These are phyloP conservation scores for Trichoderma brevicompactum DNA, from an alignment of 2,329 filamentous ascomycete genomes.

Conservation along the genomic window DNA sequence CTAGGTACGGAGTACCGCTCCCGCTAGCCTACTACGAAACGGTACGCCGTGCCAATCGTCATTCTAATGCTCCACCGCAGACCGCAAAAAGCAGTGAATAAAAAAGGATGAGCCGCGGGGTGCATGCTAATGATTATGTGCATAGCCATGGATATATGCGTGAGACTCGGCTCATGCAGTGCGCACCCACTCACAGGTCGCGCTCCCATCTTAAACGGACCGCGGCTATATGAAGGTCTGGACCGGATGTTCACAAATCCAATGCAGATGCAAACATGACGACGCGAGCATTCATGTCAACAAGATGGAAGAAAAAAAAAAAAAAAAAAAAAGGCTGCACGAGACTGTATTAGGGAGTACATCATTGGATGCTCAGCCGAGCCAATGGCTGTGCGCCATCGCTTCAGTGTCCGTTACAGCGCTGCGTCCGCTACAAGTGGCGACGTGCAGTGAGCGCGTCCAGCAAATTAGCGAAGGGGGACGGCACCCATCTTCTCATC, in stretches of 20 bases:
- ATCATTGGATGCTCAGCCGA: too few species aligned
- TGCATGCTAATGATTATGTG: slow-evolving; percentile 21
- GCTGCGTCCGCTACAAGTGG: slow-evolving; percentile 4
- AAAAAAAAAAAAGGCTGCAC: too few species aligned
- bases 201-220: not conserved
- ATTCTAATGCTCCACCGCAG: not conserved
- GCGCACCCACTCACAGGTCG: not conserved
- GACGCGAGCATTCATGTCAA: too few species aligned
- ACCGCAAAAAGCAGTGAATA: not conserved
- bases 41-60: too few species aligned
- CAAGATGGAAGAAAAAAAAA: too few species aligned
- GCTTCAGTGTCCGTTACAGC: not conserved
- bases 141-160: slow-evolving; percentile 26
- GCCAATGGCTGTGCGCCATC: not conserved
- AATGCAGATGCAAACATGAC: too few species aligned
- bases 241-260: too few species aligned
- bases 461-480: not conserved
- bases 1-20: not conserved
- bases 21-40: not conserved
- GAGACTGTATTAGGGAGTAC: too few species aligned
- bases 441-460: not conserved
- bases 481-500: too few species aligned
- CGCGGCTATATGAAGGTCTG: slow-evolving; percentile 11
- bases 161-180: slow-evolving; percentile 24
- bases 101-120: slow-evolving; percentile 5